Evolutionary conservation across 208 protist species (phyloP), one percentile per base, ranked within the genome.

Genomic region (Acanthamoeba sp.): DNA sequence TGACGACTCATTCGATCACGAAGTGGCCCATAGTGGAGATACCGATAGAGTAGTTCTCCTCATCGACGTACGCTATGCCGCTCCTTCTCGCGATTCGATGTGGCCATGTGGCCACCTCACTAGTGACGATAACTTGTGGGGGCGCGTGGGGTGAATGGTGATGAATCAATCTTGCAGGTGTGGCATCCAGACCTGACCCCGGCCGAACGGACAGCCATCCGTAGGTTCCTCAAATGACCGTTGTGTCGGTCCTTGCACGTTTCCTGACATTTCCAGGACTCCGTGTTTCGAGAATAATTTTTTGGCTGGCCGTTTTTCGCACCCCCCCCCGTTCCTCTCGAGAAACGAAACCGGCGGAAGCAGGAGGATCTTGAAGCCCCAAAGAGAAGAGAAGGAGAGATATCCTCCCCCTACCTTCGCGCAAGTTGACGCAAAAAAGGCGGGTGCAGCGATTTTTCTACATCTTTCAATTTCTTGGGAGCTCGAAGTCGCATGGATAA

Each of bases 161-260:
- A 50, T 50, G 45, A n/a, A n/a, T 50, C 7, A 50, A 50, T 50
- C 7, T 50, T 7, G 32, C 66, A 80, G 71, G 71, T 87, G 16
- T 93, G 90, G 90, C 90, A 93, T n/a, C 90, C 90, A 38, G 90
- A 93, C 24, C 48, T 93, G 5, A 93, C 90, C 18, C 29, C 1
- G 38, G 50, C 20, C 0, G 90, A 93, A n/a, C 10, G 42, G 12
- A 93, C 59, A 10, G 90, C 90, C 34, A 82, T 93, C 45, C n/a
- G 66, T 3, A 27, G 71, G 14, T 93, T 66, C 48, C 69, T 93
- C 24, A 59, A 59, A 22, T 59, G 52, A 59, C 18, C 1, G 18
- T 6, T 12, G 16, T 9, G 48, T 9, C 45, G 45, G 45, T 50
- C 18, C 16, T 18, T 18, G 4, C 48, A 9, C 1, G 0, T 20